Percentiles rank a stretch among this genome's conserved stretches.
These are phyloP conservation scores for Dorcoceras hygrometricum DNA, from an alignment of 257 asterid genomes.

Conservation along the genomic window DNA sequence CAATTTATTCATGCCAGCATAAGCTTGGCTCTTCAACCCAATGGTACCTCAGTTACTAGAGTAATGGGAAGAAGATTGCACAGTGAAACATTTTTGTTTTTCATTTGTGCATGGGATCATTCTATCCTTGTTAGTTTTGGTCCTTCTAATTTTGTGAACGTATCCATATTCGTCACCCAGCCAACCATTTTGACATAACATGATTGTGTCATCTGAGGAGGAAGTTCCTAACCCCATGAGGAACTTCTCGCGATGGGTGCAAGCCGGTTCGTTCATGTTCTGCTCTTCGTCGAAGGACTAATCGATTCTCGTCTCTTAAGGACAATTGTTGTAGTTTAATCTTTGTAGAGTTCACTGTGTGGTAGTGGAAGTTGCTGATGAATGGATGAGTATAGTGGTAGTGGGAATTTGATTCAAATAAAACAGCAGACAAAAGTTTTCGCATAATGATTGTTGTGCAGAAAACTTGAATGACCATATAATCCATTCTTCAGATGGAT, in stretches of 20 bases:
- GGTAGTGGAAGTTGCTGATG: conserved; percentile 25
- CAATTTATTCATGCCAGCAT: conserved; percentile 27
- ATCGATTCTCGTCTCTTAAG: conserved; percentile 34
- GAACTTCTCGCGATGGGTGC: conserved; percentile 19
- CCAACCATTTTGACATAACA: neutral
- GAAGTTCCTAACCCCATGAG: neutral
- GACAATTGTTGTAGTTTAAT: conserved; percentile 46
- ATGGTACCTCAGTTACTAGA: conserved; percentile 27
- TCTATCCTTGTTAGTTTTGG: conserved; percentile 7
- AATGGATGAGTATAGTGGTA: conserved; percentile 17
- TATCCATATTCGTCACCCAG: too few relatives aligned
- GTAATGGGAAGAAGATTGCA: conserved; percentile 7
- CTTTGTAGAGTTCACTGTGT: conserved; percentile 28
- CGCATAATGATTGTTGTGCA: too few relatives aligned
- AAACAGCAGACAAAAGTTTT: too few relatives aligned
- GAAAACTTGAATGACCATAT: too few relatives aligned
- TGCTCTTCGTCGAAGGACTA: conserved; percentile 26
- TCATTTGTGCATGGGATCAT: neutral
- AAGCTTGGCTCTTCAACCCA: conserved; percentile 22
- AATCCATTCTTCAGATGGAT: neutral
- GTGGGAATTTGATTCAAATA: too few relatives aligned
- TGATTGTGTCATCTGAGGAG: neutral
- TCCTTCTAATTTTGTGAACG: conserved; percentile 4
- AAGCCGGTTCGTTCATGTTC: conserved; percentile 14
- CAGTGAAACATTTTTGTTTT: conserved; percentile 4